Percentiles rank a stretch among this genome's conserved stretches.
Conservation (phyloP, 768 basidiomycete genomes). For the Tulasnella sp. region DNA sequence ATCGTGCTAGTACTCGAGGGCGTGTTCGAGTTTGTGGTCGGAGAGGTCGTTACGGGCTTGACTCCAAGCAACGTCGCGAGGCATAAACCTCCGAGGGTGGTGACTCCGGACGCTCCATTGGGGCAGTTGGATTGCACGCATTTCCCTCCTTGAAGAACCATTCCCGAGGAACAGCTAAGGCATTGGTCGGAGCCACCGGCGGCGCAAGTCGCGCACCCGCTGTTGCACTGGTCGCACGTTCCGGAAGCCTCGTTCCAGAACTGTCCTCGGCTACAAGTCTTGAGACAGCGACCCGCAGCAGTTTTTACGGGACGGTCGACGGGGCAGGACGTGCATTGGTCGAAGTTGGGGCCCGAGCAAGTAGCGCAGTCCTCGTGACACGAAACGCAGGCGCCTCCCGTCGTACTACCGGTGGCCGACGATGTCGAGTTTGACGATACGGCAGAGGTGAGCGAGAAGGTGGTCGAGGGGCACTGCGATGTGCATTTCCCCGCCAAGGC, state of each 20-base stretch:
- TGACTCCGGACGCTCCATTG: constrained; percentile 37
- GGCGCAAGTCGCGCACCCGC: constrained; percentile 67
- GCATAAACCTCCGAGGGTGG: constrained; percentile 59
- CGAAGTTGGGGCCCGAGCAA: constrained; percentile 68
- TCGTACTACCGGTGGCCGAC: constrained; percentile 15
- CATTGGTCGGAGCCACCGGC: constrained; percentile 56
- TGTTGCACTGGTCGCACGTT: constrained; percentile 57
- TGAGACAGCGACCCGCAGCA: constrained; percentile 54
- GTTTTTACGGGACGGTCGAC: constrained; percentile 52
- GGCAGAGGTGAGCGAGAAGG: constrained; percentile 33
- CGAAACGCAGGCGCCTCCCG: constrained; percentile 51
- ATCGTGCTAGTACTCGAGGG: constrained; percentile 29
- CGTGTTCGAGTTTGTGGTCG: constrained; percentile 34
- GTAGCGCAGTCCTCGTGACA: constrained; percentile 84
- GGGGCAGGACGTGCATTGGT: constrained; percentile 66
- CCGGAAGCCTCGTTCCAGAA: constrained; percentile 55
- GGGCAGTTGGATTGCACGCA: constrained; percentile 54
- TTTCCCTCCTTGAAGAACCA: constrained; percentile 49
- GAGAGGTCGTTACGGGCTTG: constrained; percentile 39
- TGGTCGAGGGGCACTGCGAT: constrained; percentile 57
- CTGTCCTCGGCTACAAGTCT: constrained; percentile 60
- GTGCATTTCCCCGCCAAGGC: constrained; percentile 67
- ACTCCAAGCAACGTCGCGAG: constrained; percentile 36
- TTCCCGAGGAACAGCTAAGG: constrained; percentile 53
- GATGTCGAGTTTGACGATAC: not conserved